Conservation (phyloP, 441 rosid species). For the Eruca vesicaria region DNA sequence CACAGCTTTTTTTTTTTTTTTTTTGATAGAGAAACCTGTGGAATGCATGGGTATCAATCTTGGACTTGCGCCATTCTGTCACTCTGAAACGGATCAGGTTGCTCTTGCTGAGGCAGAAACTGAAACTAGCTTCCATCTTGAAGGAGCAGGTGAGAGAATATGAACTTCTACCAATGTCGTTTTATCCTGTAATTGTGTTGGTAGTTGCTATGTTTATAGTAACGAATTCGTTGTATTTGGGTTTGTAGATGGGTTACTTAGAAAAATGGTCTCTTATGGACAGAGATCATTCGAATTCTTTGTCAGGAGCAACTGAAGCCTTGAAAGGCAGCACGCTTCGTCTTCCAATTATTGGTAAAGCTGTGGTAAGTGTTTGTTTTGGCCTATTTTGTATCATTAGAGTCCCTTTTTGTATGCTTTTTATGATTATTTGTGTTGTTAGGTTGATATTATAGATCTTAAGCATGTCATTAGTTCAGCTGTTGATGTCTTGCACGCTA, state of each 20-base stretch:
- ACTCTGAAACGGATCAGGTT: slow-evolving; percentile 64
- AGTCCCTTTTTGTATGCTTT: neutral
- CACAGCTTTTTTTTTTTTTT: neutral
- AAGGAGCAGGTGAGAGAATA: slow-evolving; percentile 59
- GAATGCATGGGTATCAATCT: slow-evolving; percentile 72
- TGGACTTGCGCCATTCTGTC: slow-evolving; percentile 59
- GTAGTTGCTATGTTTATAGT: neutral
- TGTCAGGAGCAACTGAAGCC: slow-evolving; percentile 60
- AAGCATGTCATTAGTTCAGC: slow-evolving; percentile 70
- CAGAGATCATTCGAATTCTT: slow-evolving; percentile 49
- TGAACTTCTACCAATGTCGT: slow-evolving; percentile 10
- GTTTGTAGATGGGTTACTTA: slow-evolving; percentile 44
- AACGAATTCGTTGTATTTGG: slow-evolving; percentile 14
- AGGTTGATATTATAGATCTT: slow-evolving; percentile 60
- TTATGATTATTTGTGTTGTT: slow-evolving; percentile 17
- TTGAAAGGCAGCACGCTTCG: slow-evolving; percentile 68
- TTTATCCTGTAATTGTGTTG: neutral
- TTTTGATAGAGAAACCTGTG: slow-evolving; percentile 58
- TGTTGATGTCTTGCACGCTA: slow-evolving; percentile 59
- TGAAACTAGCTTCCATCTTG: slow-evolving; percentile 64
- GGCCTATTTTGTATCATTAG: neutral
- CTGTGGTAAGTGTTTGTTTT: slow-evolving; percentile 37
- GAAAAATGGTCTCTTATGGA: slow-evolving; percentile 60
- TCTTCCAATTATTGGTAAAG: slow-evolving; percentile 61
- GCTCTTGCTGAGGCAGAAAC: slow-evolving; percentile 57